Evolutionary conservation across 202 grass and related monocot species (phyloP), one percentile per base, ranked within the genome.

Genomic region (Eragrostis tef): DNA sequence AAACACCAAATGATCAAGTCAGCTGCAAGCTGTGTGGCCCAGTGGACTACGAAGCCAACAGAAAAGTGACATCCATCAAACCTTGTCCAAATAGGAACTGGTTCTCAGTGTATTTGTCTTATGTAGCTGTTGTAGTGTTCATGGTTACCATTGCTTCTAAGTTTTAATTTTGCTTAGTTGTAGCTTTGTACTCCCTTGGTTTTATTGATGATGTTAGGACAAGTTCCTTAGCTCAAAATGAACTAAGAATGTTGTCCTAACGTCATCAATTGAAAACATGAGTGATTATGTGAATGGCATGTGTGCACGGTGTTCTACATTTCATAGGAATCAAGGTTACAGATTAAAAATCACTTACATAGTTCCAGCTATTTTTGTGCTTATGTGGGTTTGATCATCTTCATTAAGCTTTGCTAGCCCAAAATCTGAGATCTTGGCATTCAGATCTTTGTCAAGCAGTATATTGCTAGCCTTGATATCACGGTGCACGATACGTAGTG

Each of bases 401-500:
- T 98, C 92, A 79, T 88, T 91, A 74, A 98, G 90, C 76, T 93
- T 98, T 52, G 95, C 92, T 51, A 98, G 84, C 81, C 92, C 95
- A 87, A 98, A 98, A 81, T 98, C 95, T 21, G 95, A 98, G 60
- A 98, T 98, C 84, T 98, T 98, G 9, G 92, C 90, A 79, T 83
- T 88, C 64, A 98, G 67, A 71, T 98, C 70, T 77, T 86, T 94
- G 66, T 94, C 92, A 74, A 98, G 95, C 75, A 98, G 70, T 83
- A 98, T 87, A 86, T 98, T 97, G 78, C 94, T 94, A 52, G 92
- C 94, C 86, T 97, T 97, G 73, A 94, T 94, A 87, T 97, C 94
- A 87, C 94, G 85, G 84, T 98, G 94, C 47, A 98, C 90, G 62
- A 98, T 98, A 66, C 79, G 94, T 86, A 98, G 84, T 60, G 79